Evolutionary conservation across 352 stramenopile genomes (phyloP).

Genomic region (Saprolegnia parasitica): DNA sequence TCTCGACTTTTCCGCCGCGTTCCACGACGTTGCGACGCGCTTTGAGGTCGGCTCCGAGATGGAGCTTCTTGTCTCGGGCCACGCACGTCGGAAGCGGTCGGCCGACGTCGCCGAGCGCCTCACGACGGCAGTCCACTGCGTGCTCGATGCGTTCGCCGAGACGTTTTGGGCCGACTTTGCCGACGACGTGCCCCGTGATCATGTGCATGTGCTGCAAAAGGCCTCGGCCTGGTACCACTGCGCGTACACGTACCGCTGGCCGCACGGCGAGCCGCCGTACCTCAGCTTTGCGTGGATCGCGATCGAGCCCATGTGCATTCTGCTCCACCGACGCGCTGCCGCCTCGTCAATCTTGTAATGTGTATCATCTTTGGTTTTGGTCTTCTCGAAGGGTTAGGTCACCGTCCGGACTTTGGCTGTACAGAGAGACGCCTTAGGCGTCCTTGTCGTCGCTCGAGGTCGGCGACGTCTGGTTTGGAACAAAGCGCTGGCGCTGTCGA

Average conservation of each 20-base stretch:
- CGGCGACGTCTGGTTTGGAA: not conserved
- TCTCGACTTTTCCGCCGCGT: constrained; percentile 67
- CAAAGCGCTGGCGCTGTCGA: constrained; percentile 46
- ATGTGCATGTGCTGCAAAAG: constrained; percentile 35
- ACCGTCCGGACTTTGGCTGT: no score
- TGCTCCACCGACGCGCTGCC: not conserved
- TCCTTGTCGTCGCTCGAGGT: no score
- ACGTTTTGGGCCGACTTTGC: constrained; percentile 50
- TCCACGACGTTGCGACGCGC: constrained; percentile 44
- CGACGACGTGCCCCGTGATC: constrained; percentile 28
- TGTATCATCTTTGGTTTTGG: no score
- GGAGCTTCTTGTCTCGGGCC: constrained; percentile 61
- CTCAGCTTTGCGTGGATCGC: constrained; percentile 76
- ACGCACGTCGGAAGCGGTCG: constrained; percentile 38
- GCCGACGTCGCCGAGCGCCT: constrained; percentile 51
- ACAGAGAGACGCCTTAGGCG: no score
- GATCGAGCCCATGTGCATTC: constrained; percentile 35
- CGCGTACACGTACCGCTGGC: constrained; percentile 41
- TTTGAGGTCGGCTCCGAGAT: constrained; percentile 55
- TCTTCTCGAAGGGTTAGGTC: no score
- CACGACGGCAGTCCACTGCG: not conserved
- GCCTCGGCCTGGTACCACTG: constrained; percentile 68
- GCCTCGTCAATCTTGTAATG: no score
- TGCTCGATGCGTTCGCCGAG: constrained; percentile 25
- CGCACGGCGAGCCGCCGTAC: constrained; percentile 32